Percentiles rank a stretch among this genome's conserved stretches.
These are phyloP conservation scores for Phellopilus nigrolimitatus DNA, from an alignment of 1,284 basidiomycete genomes.

Conservation along the genomic window DNA sequence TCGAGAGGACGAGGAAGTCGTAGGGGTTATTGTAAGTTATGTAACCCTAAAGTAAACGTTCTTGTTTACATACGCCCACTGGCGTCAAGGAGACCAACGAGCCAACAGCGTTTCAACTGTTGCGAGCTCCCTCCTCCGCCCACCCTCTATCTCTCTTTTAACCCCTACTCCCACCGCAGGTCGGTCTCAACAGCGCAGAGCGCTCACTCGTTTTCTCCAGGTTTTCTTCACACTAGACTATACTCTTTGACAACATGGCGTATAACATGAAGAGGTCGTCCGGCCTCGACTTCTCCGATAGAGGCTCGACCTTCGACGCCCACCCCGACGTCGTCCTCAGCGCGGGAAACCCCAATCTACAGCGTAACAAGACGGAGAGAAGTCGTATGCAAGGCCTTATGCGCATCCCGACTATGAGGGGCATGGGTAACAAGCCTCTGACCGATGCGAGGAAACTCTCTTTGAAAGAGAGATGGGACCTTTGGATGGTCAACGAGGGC, in stretches of 20 bases:
- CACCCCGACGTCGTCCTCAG: constrained; percentile 44
- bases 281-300: constrained; percentile 70
- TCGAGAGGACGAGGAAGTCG: no score
- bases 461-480: constrained; percentile 44
- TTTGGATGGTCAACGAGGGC: constrained; percentile 93
- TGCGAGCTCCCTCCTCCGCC: constrained; percentile 6
- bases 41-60: background rate
- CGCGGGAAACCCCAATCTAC: constrained; percentile 41
- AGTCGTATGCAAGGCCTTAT: constrained; percentile 75
- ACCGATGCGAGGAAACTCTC: constrained; percentile 28
- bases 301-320: constrained; percentile 44
- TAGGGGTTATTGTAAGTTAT: background rate
- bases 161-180: constrained; percentile 8
- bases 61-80: background rate
- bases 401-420: constrained; percentile 41
- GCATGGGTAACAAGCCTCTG: constrained; percentile 30
- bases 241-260: constrained; percentile 14
- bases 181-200: background rate
- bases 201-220: background rate
- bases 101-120: background rate
- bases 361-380: constrained; percentile 78
- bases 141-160: background rate
- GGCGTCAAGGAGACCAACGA: background rate
- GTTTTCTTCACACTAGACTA: background rate
- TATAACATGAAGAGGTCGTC: constrained; percentile 44